Evolutionary conservation across 2,329 filamentous ascomycete species (phyloP).

Genomic region (Cercospora sesami): DNA sequence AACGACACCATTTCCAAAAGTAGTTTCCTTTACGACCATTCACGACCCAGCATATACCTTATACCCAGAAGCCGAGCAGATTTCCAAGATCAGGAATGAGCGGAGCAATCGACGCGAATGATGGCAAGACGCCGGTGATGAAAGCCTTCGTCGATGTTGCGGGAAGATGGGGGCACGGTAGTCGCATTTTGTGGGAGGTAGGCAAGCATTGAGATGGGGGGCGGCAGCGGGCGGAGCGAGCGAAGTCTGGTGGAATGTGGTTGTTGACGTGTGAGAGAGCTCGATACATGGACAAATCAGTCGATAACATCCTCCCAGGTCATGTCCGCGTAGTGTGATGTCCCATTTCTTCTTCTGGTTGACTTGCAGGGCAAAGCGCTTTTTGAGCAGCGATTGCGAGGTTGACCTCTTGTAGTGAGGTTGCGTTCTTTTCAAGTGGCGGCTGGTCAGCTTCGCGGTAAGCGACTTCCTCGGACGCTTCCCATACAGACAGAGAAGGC

Average conservation of each 20-base stretch:
- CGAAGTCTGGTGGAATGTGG: constrained; percentile 22
- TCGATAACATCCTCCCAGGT: constrained; percentile 3
- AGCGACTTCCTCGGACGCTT: constrained; percentile 1
- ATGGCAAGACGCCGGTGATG: constrained; percentile 27
- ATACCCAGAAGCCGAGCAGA: constrained; percentile 28
- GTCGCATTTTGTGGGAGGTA: constrained; percentile 27
- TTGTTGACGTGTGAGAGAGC: constrained; percentile 27
- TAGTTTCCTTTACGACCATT: constrained; percentile 36
- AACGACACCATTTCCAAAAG: constrained; percentile 27
- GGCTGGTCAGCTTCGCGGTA: neutral
- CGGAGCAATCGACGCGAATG: constrained; percentile 26
- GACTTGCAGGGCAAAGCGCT: neutral
- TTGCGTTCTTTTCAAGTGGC: neutral
- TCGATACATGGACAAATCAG: constrained; percentile 12
- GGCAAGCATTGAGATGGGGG: constrained; percentile 29
- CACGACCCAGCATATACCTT: constrained; percentile 35
- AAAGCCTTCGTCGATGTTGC: constrained; percentile 30
- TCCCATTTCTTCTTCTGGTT: neutral
- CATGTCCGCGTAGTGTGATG: neutral
- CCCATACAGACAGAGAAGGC: neutral
- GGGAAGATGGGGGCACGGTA: constrained; percentile 8
- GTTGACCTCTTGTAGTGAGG: neutral
- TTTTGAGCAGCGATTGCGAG: neutral
- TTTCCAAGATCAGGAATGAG: constrained; percentile 4
- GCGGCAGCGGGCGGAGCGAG: constrained; percentile 25